Evolutionary conservation across 108 stramenopile genomes (phyloP).

Genomic region (Pseudonitzschia multiseries): DNA sequence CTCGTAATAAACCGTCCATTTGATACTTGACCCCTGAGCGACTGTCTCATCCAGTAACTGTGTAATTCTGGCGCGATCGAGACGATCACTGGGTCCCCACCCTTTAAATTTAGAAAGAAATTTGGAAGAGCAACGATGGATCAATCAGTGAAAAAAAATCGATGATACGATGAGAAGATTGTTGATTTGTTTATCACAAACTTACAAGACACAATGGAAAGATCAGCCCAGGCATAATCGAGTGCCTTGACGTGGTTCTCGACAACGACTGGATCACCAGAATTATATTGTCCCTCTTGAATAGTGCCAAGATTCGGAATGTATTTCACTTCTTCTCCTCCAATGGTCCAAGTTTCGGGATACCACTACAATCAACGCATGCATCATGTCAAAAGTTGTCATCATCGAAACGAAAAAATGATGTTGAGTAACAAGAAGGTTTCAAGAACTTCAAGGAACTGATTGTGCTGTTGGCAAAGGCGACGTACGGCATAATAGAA

Average conservation of each 20-base stretch:
- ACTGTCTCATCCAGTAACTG: constrained; percentile 19
- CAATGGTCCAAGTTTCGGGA: constrained; percentile 30
- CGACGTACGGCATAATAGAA: constrained; percentile 19
- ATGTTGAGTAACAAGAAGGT: neutral
- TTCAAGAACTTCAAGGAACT: neutral
- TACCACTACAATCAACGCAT: constrained; percentile 15
- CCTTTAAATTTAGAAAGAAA: neutral
- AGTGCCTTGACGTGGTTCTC: constrained; percentile 24
- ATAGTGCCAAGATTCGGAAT: constrained; percentile 12
- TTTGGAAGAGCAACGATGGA: neutral
- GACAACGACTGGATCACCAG: constrained; percentile 18
- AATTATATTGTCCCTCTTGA: constrained; percentile 10
- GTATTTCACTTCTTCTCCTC: constrained; percentile 13
- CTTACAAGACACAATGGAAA: constrained; percentile 31
- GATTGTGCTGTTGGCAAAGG: too few relatives aligned
- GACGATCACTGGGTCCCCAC: constrained; percentile 25
- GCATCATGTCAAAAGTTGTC: neutral
- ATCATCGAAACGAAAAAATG: neutral
- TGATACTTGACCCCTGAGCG: constrained; percentile 8
- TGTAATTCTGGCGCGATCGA: constrained; percentile 30
- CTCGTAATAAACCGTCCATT: constrained; percentile 35
- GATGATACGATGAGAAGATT: neutral
- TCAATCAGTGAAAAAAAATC: neutral
- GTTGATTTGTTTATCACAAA: neutral
- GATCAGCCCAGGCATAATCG: constrained; percentile 20